Evolutionary conservation across 2,329 filamentous ascomycete genomes (phyloP), one percentile per base, ranked within the genome.

Genomic region (Claviceps humidiphila): DNA sequence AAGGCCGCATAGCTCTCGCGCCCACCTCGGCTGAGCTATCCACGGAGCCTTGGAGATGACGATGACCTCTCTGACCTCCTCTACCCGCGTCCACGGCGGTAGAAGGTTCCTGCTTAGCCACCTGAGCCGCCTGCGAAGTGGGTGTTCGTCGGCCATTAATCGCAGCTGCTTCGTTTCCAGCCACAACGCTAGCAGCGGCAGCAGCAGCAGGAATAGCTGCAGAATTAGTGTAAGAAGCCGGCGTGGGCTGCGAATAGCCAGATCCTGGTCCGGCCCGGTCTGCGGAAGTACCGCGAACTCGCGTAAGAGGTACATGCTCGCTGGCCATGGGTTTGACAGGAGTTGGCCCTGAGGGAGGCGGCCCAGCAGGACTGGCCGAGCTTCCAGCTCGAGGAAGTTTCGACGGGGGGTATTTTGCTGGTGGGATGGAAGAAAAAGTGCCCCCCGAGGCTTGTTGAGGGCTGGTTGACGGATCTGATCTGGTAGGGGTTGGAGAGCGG

Each of bases 121-220:
- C 82, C 40, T 49, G 77, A 39, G 61, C 47, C 46, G 61, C 73
- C 54, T 82, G 78, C 4, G 45, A 22, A 4, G 76, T 80, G 13
- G 84, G 82, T 4, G 82, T 85, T 38, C 79, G 77, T 50, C 77
- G 74, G n/a, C 82, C 84, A 55, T 82, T 82, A 11, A 73, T 67
- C 2, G 68, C 65, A 5, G 78, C 72, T 37, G 69, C 74, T 26
- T 83, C 82, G 38, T 70, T 69, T 47, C 71, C 70, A 51, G 75
- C 17, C 3, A 42, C 34, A 16, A 17, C 41, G 11, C 30, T 30
- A 46, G 20, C 6, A 20, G 24, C 45, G 9, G 74, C 26, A 30
- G 26, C 3, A 16, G 74, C 22, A 24, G 24, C 2, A 75, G 40
- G 47, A 74, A 70, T 16, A 53, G 58, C 16, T 59, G 53, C 16